These are phyloP conservation scores for Psilocybe sp. DNA, from an alignment of 768 basidiomycete genomes.

Conservation along the genomic window DNA sequence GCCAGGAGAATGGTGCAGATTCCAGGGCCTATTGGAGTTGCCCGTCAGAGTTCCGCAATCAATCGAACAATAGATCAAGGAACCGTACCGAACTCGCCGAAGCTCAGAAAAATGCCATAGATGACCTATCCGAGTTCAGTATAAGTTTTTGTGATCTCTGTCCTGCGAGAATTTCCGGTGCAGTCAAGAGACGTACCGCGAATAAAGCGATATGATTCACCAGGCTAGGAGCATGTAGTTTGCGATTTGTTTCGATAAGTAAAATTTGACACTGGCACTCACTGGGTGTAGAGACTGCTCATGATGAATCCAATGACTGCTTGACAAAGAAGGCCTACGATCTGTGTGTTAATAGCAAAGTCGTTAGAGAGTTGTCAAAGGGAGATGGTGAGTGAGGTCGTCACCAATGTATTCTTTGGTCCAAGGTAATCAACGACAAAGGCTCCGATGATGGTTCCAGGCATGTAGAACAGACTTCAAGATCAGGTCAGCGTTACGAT, in stretches of 20 bases:
- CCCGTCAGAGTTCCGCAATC: conserved; percentile 1
- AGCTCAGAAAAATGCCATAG: conserved; percentile 88
- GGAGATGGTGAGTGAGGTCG: not conserved
- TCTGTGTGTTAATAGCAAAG: conserved; percentile 38
- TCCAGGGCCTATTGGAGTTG: conserved; percentile 66
- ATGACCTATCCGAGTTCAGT: conserved; percentile 47
- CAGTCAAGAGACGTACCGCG: conserved; percentile 43
- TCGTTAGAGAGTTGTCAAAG: not conserved
- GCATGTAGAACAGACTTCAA: conserved; percentile 40
- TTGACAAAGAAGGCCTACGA: conserved; percentile 63
- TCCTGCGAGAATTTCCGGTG: not conserved
- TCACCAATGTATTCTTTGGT: conserved; percentile 73
- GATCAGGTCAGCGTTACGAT: not conserved
- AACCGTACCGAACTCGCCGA: conserved; percentile 75
- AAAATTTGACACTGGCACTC: conserved; percentile 12
- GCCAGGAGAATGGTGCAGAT: conserved; percentile 86
- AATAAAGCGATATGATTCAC: conserved; percentile 68
- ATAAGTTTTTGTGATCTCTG: not conserved
- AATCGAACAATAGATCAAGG: not conserved
- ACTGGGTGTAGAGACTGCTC: conserved; percentile 73
- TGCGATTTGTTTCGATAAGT: not conserved
- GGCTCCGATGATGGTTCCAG: conserved; percentile 65
- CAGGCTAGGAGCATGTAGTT: conserved; percentile 36
- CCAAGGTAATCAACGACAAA: conserved; percentile 75
- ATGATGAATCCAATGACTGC: conserved; percentile 85